Evolutionary conservation across 139 green algal genomes (phyloP).

Genomic region (Zygnema circumcarinatum): DNA sequence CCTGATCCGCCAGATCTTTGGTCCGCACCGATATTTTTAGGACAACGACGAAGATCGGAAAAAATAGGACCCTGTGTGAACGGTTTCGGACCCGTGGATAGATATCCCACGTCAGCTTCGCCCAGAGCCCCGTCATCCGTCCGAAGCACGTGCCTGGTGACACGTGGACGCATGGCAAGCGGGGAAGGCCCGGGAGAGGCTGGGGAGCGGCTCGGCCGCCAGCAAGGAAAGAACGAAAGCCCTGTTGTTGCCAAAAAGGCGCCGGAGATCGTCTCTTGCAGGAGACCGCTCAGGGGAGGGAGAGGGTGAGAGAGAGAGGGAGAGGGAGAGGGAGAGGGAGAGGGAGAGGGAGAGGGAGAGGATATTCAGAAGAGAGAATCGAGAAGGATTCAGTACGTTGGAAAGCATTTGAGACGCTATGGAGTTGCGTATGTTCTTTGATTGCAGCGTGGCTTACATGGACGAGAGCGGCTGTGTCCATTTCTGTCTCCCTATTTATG

Average conservation of each 20-base stretch:
- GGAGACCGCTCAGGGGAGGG: neutral
- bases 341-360: neutral
- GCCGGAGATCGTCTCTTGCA: neutral
- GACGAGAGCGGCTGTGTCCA: no score
- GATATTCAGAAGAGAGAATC: no score
- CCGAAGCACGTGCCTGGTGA: neutral
- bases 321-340: neutral
- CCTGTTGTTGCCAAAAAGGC: neutral
- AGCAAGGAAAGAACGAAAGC: neutral
- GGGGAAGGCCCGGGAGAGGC: neutral
- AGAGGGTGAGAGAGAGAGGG: slow-evolving; percentile 1
- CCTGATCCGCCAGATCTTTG: no score
- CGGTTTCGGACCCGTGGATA: no score
- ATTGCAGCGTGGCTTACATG: no score
- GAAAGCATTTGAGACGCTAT: neutral
- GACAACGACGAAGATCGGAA: no score
- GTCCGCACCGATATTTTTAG: no score
- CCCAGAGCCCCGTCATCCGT: no score
- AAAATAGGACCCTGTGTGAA: no score
- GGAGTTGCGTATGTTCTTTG: no score
- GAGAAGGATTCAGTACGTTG: neutral
- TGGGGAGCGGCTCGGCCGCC: neutral
- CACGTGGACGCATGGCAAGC: neutral
- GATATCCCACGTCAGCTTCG: no score
- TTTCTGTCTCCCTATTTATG: no score